A percentile compares a stretch with the other conserved stretches of the same genome.
Evolutionary conservation across 257 asterid genomes (phyloP).

Genomic region (Paulownia fortunei): DNA sequence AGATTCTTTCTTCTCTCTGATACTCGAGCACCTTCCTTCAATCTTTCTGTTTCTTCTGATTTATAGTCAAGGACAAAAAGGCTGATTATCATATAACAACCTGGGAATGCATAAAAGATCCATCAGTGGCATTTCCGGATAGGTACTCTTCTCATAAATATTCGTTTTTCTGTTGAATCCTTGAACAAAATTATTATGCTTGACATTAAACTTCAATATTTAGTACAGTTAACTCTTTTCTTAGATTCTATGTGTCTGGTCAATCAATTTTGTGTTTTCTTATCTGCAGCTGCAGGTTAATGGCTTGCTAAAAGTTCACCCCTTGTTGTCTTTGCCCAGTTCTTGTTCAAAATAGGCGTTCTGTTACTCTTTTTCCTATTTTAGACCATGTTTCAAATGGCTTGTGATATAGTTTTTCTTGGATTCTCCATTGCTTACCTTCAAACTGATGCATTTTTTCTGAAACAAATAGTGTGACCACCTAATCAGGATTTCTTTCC

Average conservation of each 20-base stretch:
- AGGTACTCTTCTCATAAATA: background rate
- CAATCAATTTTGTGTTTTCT: background rate
- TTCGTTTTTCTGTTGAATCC: background rate
- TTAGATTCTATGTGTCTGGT: background rate
- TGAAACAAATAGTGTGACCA: background rate
- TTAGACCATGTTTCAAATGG: background rate
- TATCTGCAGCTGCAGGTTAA: conserved; percentile 14
- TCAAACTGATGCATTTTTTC: background rate
- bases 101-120: background rate
- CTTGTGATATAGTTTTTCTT: background rate
- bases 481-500: background rate
- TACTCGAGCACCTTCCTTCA: background rate
- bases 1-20: background rate
- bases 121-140: no score
- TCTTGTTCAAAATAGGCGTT: no score
- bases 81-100: no score
- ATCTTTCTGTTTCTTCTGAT: no score
- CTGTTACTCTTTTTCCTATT: background rate
- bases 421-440: background rate
- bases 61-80: no score
- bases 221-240: background rate
- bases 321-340: no score
- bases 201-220: background rate
- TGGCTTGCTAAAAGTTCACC: no score
- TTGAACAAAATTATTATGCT: background rate